Evolutionary conservation across 2,329 filamentous ascomycete genomes (phyloP).

Genomic region (Plectosphaerella plurivora): DNA sequence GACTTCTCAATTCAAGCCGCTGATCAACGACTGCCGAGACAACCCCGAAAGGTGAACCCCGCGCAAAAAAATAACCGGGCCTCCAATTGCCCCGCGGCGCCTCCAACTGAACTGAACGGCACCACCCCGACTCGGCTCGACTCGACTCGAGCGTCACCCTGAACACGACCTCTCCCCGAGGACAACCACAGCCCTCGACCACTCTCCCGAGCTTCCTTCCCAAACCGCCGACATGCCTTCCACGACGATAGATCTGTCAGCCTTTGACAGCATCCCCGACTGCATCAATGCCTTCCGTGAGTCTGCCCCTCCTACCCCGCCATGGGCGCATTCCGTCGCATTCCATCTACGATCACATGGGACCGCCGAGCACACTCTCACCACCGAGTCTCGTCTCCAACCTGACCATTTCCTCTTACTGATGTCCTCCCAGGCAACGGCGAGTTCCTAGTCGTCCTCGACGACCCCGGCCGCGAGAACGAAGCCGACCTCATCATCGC

Average conservation of each 20-base stretch:
- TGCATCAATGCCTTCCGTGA: constrained; percentile 60
- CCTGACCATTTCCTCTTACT: background rate
- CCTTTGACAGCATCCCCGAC: constrained; percentile 63
- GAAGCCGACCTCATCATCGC: constrained; percentile 98
- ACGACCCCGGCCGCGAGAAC: constrained; percentile 89
- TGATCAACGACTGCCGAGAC: background rate
- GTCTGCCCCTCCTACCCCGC: constrained; percentile 16
- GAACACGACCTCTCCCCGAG: constrained; percentile 43
- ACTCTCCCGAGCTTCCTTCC: background rate
- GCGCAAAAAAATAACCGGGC: background rate
- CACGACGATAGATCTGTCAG: constrained; percentile 41
- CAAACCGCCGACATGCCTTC: constrained; percentile 39
- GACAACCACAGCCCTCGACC: constrained; percentile 24
- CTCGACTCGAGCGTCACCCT: background rate
- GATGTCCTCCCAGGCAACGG: constrained; percentile 54
- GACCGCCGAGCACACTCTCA: no score
- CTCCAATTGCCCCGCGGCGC: background rate
- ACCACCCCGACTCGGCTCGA: background rate
- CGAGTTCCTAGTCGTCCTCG: constrained; percentile 94
- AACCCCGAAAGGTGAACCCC: background rate
- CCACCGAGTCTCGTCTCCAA: background rate
- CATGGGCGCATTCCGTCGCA: constrained; percentile 2
- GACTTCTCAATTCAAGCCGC: background rate
- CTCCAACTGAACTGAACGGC: background rate
- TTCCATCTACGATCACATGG: constrained; percentile 1